Percentiles rank a stretch among this genome's conserved stretches.
These are phyloP conservation scores for Ilex asprella DNA, from an alignment of 257 asterid genomes.

Conservation along the genomic window DNA sequence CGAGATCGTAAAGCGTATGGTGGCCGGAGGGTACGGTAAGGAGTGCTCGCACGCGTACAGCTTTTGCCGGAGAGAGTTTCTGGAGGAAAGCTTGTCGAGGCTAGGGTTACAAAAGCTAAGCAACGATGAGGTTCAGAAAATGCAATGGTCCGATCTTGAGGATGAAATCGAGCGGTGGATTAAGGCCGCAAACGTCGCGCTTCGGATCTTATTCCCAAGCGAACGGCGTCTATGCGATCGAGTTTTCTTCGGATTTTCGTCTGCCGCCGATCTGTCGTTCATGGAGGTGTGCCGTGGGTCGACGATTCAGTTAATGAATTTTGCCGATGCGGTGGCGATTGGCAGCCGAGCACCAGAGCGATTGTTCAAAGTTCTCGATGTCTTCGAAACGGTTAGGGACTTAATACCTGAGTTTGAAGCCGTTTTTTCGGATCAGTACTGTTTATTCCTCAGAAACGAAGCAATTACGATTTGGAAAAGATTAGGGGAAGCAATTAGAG, in stretches of 20 bases:
- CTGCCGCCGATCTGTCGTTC: conserved; percentile 76
- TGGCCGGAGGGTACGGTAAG: conserved; percentile 79
- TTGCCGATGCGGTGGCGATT: conserved; percentile 85
- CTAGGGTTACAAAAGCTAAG: conserved; percentile 79
- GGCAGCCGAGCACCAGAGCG: conserved; percentile 97
- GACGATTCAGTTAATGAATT: conserved; percentile 72
- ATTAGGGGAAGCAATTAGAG: conserved; percentile 78
- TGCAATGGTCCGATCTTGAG: conserved; percentile 84
- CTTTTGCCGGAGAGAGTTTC: conserved; percentile 67
- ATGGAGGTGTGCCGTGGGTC: conserved; percentile 95
- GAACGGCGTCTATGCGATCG: conserved; percentile 92
- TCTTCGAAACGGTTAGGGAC: conserved; percentile 81
- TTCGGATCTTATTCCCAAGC: conserved; percentile 78
- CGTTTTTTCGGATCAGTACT: conserved; percentile 78
- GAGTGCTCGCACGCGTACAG: conserved; percentile 91
- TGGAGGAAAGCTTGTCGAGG: conserved; percentile 92
- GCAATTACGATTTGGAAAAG: conserved; percentile 83
- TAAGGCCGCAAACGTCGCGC: conserved; percentile 65
- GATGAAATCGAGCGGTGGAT: conserved; percentile 94
- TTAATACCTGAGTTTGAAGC: conserved; percentile 83
- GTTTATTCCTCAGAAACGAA: conserved; percentile 64
- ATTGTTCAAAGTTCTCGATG: conserved; percentile 80
- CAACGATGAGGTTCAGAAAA: conserved; percentile 78
- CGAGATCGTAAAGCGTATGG: conserved; percentile 88
- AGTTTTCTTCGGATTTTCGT: conserved; percentile 51